These are phyloP conservation scores for Xylaria grammica DNA, from an alignment of 495 filamentous ascomycete genomes.

Conservation along the genomic window DNA sequence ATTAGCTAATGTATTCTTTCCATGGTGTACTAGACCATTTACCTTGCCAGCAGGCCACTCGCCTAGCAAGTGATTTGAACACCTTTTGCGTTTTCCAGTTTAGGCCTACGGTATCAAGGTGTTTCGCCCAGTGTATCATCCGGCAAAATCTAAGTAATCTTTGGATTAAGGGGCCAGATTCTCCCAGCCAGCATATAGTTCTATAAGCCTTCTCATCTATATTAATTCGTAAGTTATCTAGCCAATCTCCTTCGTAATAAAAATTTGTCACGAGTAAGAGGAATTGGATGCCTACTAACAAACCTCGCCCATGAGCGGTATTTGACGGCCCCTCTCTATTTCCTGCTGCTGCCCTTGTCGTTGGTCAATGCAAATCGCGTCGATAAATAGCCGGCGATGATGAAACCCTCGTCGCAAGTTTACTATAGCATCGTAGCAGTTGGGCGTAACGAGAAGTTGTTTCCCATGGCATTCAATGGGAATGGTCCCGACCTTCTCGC, in stretches of 20 bases:
- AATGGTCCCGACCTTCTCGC: neutral
- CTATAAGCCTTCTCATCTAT: neutral
- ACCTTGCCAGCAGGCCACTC: too few relatives aligned
- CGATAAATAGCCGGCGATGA: neutral
- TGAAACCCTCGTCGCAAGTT: neutral
- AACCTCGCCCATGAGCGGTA: neutral
- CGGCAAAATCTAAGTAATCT: neutral
- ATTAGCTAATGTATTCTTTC: neutral
- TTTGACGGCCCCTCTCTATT: neutral
- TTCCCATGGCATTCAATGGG: neutral
- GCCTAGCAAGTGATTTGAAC: too few relatives aligned
- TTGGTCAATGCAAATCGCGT: slow-evolving; percentile 10
- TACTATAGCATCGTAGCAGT: neutral
- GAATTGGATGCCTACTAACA: neutral
- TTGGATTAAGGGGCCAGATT: neutral
- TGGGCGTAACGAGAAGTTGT: neutral
- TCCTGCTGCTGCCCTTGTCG: neutral
- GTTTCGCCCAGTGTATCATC: neutral
- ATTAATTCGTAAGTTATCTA: neutral
- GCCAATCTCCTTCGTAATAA: too few relatives aligned
- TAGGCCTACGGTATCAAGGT: too few relatives aligned
- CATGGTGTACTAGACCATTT: neutral
- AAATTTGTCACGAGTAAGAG: too few relatives aligned
- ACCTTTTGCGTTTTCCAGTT: too few relatives aligned
- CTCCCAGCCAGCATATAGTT: neutral